Base-by-base conservation (phyloP, 495 filamentous ascomycete genomes). In the Penicillium crystallinum region DNA sequence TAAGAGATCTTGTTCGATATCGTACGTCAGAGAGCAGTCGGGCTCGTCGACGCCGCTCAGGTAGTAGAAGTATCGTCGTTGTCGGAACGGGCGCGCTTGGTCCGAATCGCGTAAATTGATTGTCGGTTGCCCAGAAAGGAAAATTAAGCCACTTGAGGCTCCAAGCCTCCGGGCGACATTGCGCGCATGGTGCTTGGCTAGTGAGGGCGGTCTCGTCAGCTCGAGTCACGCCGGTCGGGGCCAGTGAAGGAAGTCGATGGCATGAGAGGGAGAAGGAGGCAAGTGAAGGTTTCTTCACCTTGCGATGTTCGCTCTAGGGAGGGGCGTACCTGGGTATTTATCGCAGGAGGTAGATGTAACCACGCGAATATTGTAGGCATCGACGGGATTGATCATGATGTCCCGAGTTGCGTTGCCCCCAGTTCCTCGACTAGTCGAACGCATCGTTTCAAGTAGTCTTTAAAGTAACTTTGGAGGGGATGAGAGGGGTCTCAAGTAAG, bases 51-150 rank as follows among this genome's bases (percentile, higher is more conserved):
- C 91, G 59, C 95, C 95, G 38, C 87, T 87, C 29, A 98, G 77
- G 68, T 98, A 97, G 80, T 87, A 96, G 74, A 98, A 97, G 67
- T 84, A 87, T 46, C 93, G 86, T 56, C 91, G 84, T 69, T 98
- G 93, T 52, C 88, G 79, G 58, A 95, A 95, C 3, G 81, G 85
- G 52, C 78, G 77, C 17, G 80, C 70, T 73, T 88, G 84, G 61
- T 96, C 91, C 51, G 85, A 86, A 68, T 96, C 91, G 58, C 91
- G 86, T 52, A 83, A 70, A 57, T 89, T 71, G 54, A 78, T 76
- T 33, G 85, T 89, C 51, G 82, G 80, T 58, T 89, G 81, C 36
- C 86, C 88, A 64, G 91, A 88, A 43, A 98, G 81, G 65, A 95
- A 97, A 22, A 98, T 79, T 49, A 92, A 58, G 25, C 89, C 90